Conservation (phyloP, 108 stramenopile genomes). For the Nitzschia palea region DNA sequence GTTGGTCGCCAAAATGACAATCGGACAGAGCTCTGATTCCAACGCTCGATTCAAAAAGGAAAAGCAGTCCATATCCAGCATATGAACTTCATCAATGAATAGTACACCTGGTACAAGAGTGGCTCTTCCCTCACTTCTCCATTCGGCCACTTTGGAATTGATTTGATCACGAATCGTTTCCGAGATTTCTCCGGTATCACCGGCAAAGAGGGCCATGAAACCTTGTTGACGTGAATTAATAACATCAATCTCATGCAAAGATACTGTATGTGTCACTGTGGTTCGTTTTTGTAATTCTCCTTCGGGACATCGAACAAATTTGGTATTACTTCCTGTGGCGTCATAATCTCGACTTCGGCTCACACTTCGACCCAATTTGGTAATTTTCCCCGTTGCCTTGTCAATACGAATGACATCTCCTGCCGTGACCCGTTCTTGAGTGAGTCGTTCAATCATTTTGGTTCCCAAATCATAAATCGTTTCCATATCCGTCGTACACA, state of each 20-base stretch:
- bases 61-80: conserved; percentile 99
- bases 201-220: conserved; percentile 97
- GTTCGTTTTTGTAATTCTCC: conserved; percentile 98
- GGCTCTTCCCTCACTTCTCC: conserved; percentile 97
- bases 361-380: conserved; percentile 95
- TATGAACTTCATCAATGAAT: conserved; percentile 99
- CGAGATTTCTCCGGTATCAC: conserved; percentile 99
- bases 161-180: conserved; percentile 96
- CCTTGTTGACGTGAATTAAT: conserved; percentile 99
- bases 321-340: conserved; percentile 97
- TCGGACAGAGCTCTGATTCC: conserved; percentile 95
- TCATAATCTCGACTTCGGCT: conserved; percentile 96
- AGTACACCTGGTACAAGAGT: conserved; percentile 98
- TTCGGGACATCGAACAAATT: conserved; percentile 98
- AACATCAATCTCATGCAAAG: conserved; percentile 99
- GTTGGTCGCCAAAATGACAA: conserved; percentile 98
- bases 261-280: conserved; percentile 94
- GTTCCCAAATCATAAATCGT: conserved; percentile 98
- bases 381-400: conserved; percentile 96
- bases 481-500: conserved; percentile 99
- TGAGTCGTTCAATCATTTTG: conserved; percentile 99
- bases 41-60: conserved; percentile 93
- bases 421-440: conserved; percentile 95
- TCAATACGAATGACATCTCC: conserved; percentile 99
- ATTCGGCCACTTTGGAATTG: conserved; percentile 96